Evolutionary conservation across 2,329 filamentous ascomycete species (phyloP).

Genomic region (Corinectria fuckeliana): DNA sequence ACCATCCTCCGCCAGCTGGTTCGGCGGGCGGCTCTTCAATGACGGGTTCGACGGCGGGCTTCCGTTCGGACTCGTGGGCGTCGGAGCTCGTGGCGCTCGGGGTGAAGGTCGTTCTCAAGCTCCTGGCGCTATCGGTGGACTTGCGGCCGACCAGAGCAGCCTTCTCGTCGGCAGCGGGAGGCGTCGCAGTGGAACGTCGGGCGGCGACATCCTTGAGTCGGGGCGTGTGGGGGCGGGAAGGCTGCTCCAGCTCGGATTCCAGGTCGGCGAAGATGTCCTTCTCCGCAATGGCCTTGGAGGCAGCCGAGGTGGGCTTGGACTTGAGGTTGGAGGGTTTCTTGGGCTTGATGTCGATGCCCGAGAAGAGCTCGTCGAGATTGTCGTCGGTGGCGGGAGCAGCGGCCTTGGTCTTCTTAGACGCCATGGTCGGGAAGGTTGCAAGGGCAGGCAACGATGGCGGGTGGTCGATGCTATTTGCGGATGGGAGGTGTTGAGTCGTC

Average conservation of each 20-base stretch:
- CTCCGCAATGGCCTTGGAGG: constrained; percentile 57
- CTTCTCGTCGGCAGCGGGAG: constrained; percentile 70
- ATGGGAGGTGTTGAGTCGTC: neutral
- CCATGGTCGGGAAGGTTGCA: constrained; percentile 52
- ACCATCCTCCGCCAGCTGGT: constrained; percentile 75
- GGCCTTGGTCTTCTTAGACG: constrained; percentile 65
- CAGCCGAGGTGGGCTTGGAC: constrained; percentile 56
- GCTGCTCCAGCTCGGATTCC: constrained; percentile 72
- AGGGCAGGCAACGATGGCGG: constrained; percentile 9
- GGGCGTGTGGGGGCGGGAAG: constrained; percentile 83
- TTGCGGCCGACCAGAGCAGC: constrained; percentile 59
- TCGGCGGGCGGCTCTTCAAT: constrained; percentile 40
- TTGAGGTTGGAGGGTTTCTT: constrained; percentile 56
- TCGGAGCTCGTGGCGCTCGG: constrained; percentile 70
- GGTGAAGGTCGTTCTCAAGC: constrained; percentile 75
- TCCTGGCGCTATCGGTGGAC: constrained; percentile 78
- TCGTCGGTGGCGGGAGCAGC: constrained; percentile 61
- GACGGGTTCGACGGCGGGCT: constrained; percentile 53
- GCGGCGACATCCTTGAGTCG: constrained; percentile 64
- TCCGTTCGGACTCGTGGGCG: constrained; percentile 63
- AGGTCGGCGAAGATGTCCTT: constrained; percentile 88
- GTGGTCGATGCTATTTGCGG: neutral
- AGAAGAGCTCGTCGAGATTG: constrained; percentile 70
- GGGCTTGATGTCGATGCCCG: constrained; percentile 61
- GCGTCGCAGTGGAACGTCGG: constrained; percentile 55